Evolutionary conservation across 305 asterid species (phyloP), one percentile per base, ranked within the genome.

Genomic region (Fraxinus platypoda): DNA sequence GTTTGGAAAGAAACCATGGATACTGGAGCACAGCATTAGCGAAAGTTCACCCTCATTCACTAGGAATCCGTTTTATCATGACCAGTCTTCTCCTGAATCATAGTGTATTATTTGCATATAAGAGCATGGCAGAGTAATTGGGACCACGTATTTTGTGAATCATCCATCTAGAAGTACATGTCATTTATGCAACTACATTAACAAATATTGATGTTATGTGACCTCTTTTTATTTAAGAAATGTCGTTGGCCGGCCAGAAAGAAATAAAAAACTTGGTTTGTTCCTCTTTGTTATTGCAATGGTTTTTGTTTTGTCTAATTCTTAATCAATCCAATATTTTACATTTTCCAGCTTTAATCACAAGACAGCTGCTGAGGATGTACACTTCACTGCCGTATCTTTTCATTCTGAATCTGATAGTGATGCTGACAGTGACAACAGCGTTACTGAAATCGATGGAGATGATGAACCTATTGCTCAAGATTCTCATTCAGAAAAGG

Each of bases 291-390:
- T 78, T 74, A 12, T 75, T 62, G 73, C 49, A 26, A 12, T 68
- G 83, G 33, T 76, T 74, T 38, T 41, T 78, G 68, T 71, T 70
- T 54, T 41, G 25, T 81, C 68, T 75, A 78, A 59, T 74, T 82
- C 74, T 41, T 78, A 35, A 73, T 73, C 73, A 77, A 76, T 84
- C 3, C 46, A 81, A 80, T 81, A 38, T 79, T 82, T 86, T 79
- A 26, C 30, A 6, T 76, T 87, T 31, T 34, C 82, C 92, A 94
- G 98, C 77, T 95, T 95, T 85, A 95, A 95, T 88, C 98, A 95
- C 95, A 95, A 95, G 87, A 95, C 97, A 74, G 92, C 92, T 19
- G 95, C 90, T 74, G 99, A 95, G 88, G 95, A 95, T 87, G 98
- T 95, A 85, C 99, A 95, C 86, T 87, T 95, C 82, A 92, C 99